Evolutionary conservation across 768 basidiomycete genomes (phyloP).

Genomic region (Saitozyma podzolica): DNA sequence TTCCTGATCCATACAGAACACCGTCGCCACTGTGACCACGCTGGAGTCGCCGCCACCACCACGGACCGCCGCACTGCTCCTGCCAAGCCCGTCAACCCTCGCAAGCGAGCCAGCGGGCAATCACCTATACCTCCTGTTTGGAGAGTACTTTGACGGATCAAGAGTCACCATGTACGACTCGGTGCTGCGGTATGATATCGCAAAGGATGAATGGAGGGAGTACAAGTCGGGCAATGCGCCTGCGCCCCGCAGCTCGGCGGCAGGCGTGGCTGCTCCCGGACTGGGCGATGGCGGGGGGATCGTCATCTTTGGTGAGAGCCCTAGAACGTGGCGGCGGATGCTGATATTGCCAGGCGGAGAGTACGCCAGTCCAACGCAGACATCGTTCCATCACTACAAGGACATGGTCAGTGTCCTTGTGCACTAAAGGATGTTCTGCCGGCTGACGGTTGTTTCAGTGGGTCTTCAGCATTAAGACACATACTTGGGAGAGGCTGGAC

Average conservation of each 20-base stretch:
- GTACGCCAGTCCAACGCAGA: slow-evolving; percentile 80
- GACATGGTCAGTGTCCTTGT: slow-evolving; percentile 58
- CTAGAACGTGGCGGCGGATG: slow-evolving; percentile 1
- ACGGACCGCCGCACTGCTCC: slow-evolving; percentile 80
- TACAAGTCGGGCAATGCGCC: slow-evolving; percentile 83
- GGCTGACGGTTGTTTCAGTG: slow-evolving; percentile 46
- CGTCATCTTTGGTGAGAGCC: slow-evolving; percentile 69
- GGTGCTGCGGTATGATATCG: not conserved
- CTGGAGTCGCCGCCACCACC: slow-evolving; percentile 78
- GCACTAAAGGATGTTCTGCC: not conserved
- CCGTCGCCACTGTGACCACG: slow-evolving; percentile 63
- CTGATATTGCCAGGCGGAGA: slow-evolving; percentile 65
- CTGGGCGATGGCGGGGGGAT: slow-evolving; percentile 81
- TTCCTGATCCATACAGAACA: slow-evolving; percentile 62
- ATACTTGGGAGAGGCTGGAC: slow-evolving; percentile 84
- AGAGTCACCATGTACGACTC: slow-evolving; percentile 60
- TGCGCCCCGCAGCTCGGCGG: slow-evolving; percentile 75
- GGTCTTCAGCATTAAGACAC: slow-evolving; percentile 71
- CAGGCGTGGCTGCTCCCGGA: slow-evolving; percentile 68
- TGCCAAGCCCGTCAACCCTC: slow-evolving; percentile 56
- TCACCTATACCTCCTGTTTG: slow-evolving; percentile 58
- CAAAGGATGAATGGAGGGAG: slow-evolving; percentile 81
- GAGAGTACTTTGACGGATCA: slow-evolving; percentile 84
- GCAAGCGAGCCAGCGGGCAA: slow-evolving; percentile 4
- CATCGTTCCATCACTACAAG: slow-evolving; percentile 80